Evolutionary conservation across 1,284 basidiomycete species (phyloP), one percentile per base, ranked within the genome.

Genomic region (Ganoderma multipileum): DNA sequence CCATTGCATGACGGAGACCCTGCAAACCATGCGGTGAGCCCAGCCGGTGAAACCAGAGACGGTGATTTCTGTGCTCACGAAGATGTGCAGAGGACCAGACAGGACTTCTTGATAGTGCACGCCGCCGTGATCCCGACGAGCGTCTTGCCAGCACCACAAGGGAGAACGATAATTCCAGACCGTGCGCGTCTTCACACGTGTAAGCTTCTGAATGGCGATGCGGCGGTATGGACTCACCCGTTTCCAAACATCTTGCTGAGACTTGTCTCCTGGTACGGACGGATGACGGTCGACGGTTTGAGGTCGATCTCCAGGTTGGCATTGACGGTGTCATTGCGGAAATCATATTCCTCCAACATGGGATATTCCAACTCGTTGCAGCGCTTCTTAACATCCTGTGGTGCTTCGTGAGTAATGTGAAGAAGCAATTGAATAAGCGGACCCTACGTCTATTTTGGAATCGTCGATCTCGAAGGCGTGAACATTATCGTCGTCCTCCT

Each of bases 221-320:
- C 47, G 52, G 39, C 41, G 33, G 12, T 8, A 47, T n/a, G 23
- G 14, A 77, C 87, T 67, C 77, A 95, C 93, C 95, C 97, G 79
- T 99, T 98, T 67, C 97, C 97, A 80, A 98, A 98, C 97, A 99
- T 98, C 82, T 99, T 99, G 73, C 95, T 96, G 61, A 98, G 82
- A 78, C 94, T 96, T 59, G 97, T 98, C 82, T 98, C 97, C 81
- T 99, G 97, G 81, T 99, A 99, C 14, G 97, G 95, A 67, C 97
- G 89, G 78, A 99, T 98, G 72, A 96, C 93, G 0, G 97, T 98
- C 62, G 95, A 94, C 2, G 97, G 97, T 79, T 98, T 98, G 66
- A 98, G 87, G 82, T 98, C 97, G 70, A 99, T 98, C 77, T 98
- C 97, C 64, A 99, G 86, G 79, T 97, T 97, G 38, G 96, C 88